Conservation (phyloP, 163 green algal species). For the Prototheca wickerhamii region DNA sequence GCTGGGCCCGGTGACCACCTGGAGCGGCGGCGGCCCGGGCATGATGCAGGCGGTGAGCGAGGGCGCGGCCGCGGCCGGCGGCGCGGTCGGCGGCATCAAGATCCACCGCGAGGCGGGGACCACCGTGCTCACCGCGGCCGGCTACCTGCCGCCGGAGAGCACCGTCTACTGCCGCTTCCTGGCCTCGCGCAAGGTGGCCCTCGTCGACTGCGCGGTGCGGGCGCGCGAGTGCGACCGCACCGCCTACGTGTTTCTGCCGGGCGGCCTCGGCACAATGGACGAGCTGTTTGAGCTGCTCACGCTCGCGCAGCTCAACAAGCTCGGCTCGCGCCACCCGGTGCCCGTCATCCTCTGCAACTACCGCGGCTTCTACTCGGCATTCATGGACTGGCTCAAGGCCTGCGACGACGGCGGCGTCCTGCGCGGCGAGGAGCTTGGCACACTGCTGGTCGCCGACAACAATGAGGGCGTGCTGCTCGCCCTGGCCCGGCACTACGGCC, state of each 20-base stretch:
- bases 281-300: constrained; percentile 58
- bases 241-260: constrained; percentile 60
- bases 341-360: constrained; percentile 52
- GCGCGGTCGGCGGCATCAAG: constrained; percentile 51
- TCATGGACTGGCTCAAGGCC: constrained; percentile 42
- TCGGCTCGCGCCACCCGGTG: constrained; percentile 40
- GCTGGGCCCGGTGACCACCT: constrained; percentile 50
- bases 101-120: constrained; percentile 64
- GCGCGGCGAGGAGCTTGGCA: constrained; percentile 20
- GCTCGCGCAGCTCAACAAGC: constrained; percentile 54
- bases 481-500: constrained; percentile 8
- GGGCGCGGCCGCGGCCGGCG: constrained; percentile 39
- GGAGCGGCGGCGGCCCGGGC: constrained; percentile 50
- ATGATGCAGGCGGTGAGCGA: constrained; percentile 56
- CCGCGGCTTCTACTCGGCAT: constrained; percentile 46
- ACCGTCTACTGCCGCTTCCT: constrained; percentile 59
- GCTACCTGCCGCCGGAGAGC: constrained; percentile 39
- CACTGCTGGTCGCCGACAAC: constrained; percentile 24
- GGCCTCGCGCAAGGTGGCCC: constrained; percentile 56
- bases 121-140: constrained; percentile 44
- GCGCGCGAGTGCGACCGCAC: constrained; percentile 33
- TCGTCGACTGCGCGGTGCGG: constrained; percentile 45
- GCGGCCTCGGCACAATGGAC: constrained; percentile 56
- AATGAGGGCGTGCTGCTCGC: constrained; percentile 27
- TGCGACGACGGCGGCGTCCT: constrained; percentile 28